Evolutionary conservation across 768 basidiomycete genomes (phyloP).

Genomic region (Agaricus subrufescens): DNA sequence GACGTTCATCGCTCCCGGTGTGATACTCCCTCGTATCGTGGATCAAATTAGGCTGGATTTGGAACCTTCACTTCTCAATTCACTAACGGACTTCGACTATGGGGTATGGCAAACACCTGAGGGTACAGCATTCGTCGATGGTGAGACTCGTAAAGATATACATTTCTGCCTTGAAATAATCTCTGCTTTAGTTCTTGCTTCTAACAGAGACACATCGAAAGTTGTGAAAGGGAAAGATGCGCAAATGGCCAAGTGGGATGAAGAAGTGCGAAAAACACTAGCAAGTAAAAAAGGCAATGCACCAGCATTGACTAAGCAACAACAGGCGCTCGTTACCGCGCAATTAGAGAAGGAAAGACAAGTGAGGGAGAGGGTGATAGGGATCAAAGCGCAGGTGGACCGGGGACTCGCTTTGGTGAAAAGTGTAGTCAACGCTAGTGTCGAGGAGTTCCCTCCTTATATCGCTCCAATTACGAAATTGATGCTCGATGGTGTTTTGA

Average conservation of each 20-base stretch:
- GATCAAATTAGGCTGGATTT: slow-evolving; percentile 65
- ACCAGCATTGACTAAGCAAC: slow-evolving; percentile 69
- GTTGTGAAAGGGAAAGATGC: slow-evolving; percentile 79
- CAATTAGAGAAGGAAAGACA: slow-evolving; percentile 79
- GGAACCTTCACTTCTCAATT: slow-evolving; percentile 48
- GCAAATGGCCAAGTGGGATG: slow-evolving; percentile 93
- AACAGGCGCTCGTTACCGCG: slow-evolving; percentile 75
- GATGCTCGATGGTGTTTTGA: slow-evolving; percentile 63
- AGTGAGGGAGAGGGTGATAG: slow-evolving; percentile 55
- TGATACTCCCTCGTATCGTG: slow-evolving; percentile 65
- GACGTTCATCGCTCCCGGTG: slow-evolving; percentile 71
- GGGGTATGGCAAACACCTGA: slow-evolving; percentile 85
- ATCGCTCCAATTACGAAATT: slow-evolving; percentile 55
- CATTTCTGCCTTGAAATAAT: not conserved
- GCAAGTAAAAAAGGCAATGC: slow-evolving; percentile 71
- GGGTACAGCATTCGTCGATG: slow-evolving; percentile 78
- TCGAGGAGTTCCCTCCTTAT: slow-evolving; percentile 49
- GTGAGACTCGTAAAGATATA: slow-evolving; percentile 30
- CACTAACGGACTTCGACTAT: slow-evolving; percentile 68
- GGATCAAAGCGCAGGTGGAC: slow-evolving; percentile 48
- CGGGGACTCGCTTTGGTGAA: slow-evolving; percentile 69
- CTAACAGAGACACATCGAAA: slow-evolving; percentile 47
- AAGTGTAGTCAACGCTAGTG: slow-evolving; percentile 49
- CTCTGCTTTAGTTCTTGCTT: slow-evolving; percentile 49
- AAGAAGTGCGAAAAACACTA: slow-evolving; percentile 81